A percentile compares a stretch with the other conserved stretches of the same genome.
These are phyloP conservation scores for Didymella arachidicola DNA, from an alignment of 2,329 filamentous ascomycete genomes.

Conservation along the genomic window DNA sequence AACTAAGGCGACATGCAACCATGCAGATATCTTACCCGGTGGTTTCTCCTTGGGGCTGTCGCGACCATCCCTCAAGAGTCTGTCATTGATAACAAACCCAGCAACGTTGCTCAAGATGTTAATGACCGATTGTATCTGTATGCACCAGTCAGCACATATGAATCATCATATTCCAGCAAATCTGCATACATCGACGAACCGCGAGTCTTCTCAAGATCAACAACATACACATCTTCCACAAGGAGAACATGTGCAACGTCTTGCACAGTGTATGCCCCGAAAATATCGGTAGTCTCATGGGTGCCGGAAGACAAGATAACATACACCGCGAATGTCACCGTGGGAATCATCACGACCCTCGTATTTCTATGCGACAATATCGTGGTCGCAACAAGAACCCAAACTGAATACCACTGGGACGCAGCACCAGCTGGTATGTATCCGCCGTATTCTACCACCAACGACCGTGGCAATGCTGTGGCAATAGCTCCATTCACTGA, in stretches of 20 bases:
- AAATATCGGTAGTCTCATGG: constrained; percentile 24
- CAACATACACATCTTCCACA: no score
- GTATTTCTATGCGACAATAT: constrained; percentile 4
- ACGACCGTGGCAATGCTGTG: not conserved
- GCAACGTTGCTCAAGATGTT: not conserved
- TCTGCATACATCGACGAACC: not conserved
- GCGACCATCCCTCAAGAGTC: not conserved
- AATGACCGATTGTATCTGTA: not conserved
- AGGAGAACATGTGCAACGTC: not conserved
- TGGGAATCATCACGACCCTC: constrained; percentile 25
- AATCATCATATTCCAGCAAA: not conserved
- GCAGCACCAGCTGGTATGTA: not conserved
- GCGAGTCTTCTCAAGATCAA: not conserved
- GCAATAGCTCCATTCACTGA: not conserved
- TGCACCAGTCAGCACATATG: not conserved
- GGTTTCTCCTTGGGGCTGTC: not conserved
- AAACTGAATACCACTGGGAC: not conserved
- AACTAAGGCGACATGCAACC: not conserved
- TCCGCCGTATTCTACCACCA: not conserved
- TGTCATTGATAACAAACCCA: not conserved
- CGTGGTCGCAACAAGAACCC: not conserved
- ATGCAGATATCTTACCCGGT: not conserved
- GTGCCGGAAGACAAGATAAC: constrained; percentile 27
- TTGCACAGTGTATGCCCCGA: not conserved
- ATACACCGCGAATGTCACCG: constrained; percentile 26